Base-by-base conservation (phyloP, 2,329 filamentous ascomycete species). In the Polychaeton citri region DNA sequence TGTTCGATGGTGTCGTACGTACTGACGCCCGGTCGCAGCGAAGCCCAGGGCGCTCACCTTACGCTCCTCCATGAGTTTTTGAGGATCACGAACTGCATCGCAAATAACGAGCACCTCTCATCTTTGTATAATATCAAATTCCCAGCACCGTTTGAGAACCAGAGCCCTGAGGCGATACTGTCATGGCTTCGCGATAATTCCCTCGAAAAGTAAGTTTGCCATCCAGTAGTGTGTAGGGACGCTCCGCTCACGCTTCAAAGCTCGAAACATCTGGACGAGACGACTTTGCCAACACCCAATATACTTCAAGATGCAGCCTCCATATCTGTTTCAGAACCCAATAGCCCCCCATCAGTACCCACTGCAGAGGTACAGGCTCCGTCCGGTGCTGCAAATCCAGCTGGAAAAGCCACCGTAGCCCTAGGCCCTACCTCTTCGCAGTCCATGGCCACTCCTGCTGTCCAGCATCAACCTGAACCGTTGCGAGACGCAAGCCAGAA, bases 171-270 rank as follows among this genome's bases (percentile, higher is more conserved):
- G 8, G 33, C 40, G 20, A 19, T 39, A 5, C 30, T 36, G 18
- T 16, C 34, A 34, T 44, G 39, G 39, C 35, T 76, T 42, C 67
- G 74, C 52, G 61, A 65, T 47, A 74, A 75, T 56, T 66, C 73
- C 45, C 60, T 76, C 28, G 51, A 65, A 45, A 68, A 68, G 73
- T 76, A 66, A 60, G 69, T 59, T 30, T 31, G 44, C 38, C 38
- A 10, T 28, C 24, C 24, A 7, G 12, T 4, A 12, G 12, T 28
- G 24, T 15, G 12, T 10, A 15, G 12, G 5, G 15, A 7, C 15
- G 3, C 24, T 15, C 24, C 24, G 15, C 24, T 28, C 12, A 28
- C 24, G 24, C 24, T 28, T 28, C 24, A 7, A 28, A 28, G 24
- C 24, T 28, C 24, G 15, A 15, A 28, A 41, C 63, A 62, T 51